These are phyloP conservation scores for Plasmopara viticola DNA, from an alignment of 352 stramenopile genomes.

Conservation along the genomic window DNA sequence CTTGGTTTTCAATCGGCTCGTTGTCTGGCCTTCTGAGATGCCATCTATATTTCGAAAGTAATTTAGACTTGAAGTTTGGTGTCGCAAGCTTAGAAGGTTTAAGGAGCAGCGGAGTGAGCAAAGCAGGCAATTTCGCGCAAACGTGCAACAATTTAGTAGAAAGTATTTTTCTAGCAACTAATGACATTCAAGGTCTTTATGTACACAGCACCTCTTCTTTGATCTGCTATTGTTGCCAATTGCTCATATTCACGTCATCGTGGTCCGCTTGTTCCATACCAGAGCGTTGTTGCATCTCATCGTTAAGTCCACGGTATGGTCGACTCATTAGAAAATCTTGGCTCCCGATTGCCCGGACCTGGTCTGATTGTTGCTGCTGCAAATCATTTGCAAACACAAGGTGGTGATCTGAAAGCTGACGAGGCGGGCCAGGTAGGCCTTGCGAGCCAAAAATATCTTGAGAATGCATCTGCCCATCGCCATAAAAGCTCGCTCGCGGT, in stretches of 20 bases:
- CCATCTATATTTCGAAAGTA: no score
- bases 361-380: slow-evolving; percentile 35
- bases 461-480: slow-evolving; percentile 37
- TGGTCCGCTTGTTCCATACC: slow-evolving; percentile 45
- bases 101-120: no score
- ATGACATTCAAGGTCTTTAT: no score
- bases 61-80: no score
- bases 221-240: slow-evolving; percentile 33
- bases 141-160: no score
- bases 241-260: slow-evolving; percentile 52
- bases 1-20: no score
- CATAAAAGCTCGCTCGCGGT: slow-evolving; percentile 36
- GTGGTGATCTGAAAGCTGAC: slow-evolving; percentile 35
- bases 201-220: no score
- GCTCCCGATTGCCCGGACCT: slow-evolving; percentile 27
- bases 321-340: slow-evolving; percentile 51
- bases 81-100: no score
- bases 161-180: no score
- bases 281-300: slow-evolving; percentile 25
- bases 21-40: no score
- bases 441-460: slow-evolving; percentile 51
- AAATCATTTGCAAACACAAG: slow-evolving; percentile 36
- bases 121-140: no score
- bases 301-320: slow-evolving; percentile 40
- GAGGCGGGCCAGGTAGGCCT: slow-evolving; percentile 26